phyloP scores from a whole-genome alignment of 345 rosid species.

The Chamaenerion angustifolium region DNA sequence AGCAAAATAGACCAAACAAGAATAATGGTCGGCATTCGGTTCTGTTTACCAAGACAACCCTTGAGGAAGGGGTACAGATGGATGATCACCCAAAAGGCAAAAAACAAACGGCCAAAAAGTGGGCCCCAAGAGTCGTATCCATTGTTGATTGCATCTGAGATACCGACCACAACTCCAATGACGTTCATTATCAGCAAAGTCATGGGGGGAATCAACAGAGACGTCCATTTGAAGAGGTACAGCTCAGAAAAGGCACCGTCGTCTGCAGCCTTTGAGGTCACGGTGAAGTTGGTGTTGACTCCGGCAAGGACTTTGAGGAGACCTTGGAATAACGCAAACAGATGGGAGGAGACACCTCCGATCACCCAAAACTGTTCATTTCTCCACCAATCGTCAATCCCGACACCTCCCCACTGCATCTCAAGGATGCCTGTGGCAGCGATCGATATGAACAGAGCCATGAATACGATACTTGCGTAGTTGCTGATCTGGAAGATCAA shows the following conservation, averaged over 20 bases:
- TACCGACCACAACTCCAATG: conserved; percentile 43
- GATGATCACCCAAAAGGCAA: conserved; percentile 50
- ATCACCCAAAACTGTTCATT: conserved; percentile 73
- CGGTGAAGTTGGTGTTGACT: conserved; percentile 49
- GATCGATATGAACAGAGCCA: conserved; percentile 44
- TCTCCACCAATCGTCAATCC: conserved; percentile 69
- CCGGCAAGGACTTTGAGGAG: conserved; percentile 63
- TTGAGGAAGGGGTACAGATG: conserved; percentile 61
- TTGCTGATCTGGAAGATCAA: conserved; percentile 37
- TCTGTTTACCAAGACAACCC: conserved; percentile 45
- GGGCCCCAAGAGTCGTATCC: conserved; percentile 72
- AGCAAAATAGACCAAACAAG: conserved; percentile 55
- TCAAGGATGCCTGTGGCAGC: conserved; percentile 51
- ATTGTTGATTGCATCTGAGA: conserved; percentile 47
- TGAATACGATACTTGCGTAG: conserved; percentile 39
- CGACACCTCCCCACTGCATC: conserved; percentile 73
- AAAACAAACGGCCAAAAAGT: conserved; percentile 42
- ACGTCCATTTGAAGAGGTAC: conserved; percentile 55
- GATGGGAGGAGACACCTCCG: conserved; percentile 49
- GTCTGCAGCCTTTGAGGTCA: conserved; percentile 52
- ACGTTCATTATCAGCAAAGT: conserved; percentile 43
- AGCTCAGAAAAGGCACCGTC: conserved; percentile 55
- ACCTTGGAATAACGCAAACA: conserved; percentile 60
- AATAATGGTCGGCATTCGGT: conserved; percentile 46
- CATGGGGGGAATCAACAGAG: conserved; percentile 42